Evolutionary conservation across 176 grass and related monocot species (phyloP), one percentile per base, ranked within the genome.

Genomic region (Cymbopogon citratus): DNA sequence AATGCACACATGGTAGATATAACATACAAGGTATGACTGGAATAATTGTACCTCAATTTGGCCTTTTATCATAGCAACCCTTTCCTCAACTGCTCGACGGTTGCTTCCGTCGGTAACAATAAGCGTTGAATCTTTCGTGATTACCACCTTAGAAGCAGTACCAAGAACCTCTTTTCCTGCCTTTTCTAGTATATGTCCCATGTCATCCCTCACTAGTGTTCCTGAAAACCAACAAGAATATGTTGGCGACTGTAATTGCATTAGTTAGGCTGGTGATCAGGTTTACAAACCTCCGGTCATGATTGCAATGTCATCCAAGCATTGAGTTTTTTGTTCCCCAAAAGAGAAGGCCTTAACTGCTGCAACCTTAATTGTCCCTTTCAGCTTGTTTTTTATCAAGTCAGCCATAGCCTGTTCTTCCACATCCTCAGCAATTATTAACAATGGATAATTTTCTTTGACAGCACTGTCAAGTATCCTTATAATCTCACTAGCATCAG

Each of bases 321-420:
- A 94, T 73, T 98, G 83, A 78, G 83, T 92, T 76, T 92, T 98
- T 60, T 91, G 90, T 56, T 94, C 90, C 43, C 95, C 95, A 65
- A 98, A 98, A 63, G 90, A 89, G 74, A 91, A 91, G 70, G 95
- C 95, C 93, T 94, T 92, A 72, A 92, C 92, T 38, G 84, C 95
- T 48, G 84, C 92, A 65, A 87, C 90, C 74, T 93, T 98, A 74
- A 98, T 86, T 29, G 87, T 91, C 66, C 95, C 95, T 77, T 88
- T 92, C 35, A 98, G 60, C 75, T 98, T 98, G 82, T 93, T 98
- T 75, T 85, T 94, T 34, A 94, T 98, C 81, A 98, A 65, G 81
- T 86, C 85, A 84, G 87, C 79, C 78, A 93, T 66, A 80, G 81
- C 83, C 56, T 89, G 87, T 86, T 84, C 81, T 88, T 93, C 88